Base-by-base conservation (phyloP, 106 monocot genomes). In the Agapanthus africanus region DNA sequence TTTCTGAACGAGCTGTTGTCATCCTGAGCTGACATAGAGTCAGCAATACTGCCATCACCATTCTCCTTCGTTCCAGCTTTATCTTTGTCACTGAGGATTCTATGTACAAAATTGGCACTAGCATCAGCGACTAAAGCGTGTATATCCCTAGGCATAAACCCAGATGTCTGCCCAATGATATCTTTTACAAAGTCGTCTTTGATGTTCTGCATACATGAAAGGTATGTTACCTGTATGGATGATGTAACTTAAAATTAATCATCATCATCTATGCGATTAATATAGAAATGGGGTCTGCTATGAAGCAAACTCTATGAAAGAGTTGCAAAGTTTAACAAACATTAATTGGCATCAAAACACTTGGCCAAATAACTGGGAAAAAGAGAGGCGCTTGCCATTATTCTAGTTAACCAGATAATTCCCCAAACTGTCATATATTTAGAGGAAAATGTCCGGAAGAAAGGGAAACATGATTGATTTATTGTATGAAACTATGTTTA, bases 141-240 rank as follows among this genome's bases (percentile, higher is more conserved):
- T 76, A 93, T 76, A 63, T 93, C 99, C 40, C 93, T 79, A 19
- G 93, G 87, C 84, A 87, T 85, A 71, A 99, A 99, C 36, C 99
- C 99, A 2, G 99, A 90, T 34, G 90, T 90, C 67, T 90, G 92
- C 28, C 76, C 87, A 83, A 79, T 49, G 5, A 90, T 54, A 33
- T 90, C 85, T 68, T 90, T 99, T 59, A 85, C 25, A 40, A 87
- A 75, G 18, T 79, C 78, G 7, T 67, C 46, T 54, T 70, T 74
- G 37, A 67, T 69, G 54, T 47, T 49, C 95, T 97, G 85, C 80
- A 85, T 59, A 39, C 10, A 80, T 66, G 52, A 71, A 74, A 47
- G 2, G 38, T 47, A 59, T 34, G 31, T 37, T 22, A 57, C 18
- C 5, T n/a, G 37, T 49, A 25, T 15, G 41, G 42, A 42, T 4